Percentiles rank a stretch among this genome's conserved stretches.
Conservation (phyloP, 352 stramenopile species). For the Phytophthora brassicae region DNA sequence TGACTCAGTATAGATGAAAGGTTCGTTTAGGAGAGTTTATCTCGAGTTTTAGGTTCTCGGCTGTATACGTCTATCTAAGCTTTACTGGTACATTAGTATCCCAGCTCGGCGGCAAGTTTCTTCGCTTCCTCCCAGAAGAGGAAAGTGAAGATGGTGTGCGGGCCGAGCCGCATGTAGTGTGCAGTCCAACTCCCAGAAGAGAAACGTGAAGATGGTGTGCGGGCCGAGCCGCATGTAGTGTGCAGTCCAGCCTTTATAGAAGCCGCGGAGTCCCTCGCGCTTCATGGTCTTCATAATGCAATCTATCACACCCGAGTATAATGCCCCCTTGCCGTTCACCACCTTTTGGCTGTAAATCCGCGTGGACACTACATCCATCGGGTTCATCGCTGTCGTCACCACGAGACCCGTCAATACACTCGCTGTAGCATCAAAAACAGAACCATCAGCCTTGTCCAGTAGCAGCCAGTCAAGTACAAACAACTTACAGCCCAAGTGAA, state of each 20-base stretch:
- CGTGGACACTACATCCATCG: constrained; percentile 87
- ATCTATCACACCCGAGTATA: constrained; percentile 78
- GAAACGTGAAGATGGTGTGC: constrained; percentile 88
- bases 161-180: constrained; percentile 86
- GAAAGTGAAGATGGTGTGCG: constrained; percentile 87
- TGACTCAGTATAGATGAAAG: constrained; percentile 26
- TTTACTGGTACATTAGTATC: constrained; percentile 44
- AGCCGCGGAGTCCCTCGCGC: constrained; percentile 72
- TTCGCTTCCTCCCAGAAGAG: constrained; percentile 88
- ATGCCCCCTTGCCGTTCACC: constrained; percentile 79
- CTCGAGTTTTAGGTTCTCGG: constrained; percentile 1
- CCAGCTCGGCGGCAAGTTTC: constrained; percentile 57
- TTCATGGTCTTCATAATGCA: constrained; percentile 82
- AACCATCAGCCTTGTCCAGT: background rate
- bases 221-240: constrained; percentile 87
- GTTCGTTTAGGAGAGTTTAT: constrained; percentile 9
- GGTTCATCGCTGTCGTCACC: constrained; percentile 87
- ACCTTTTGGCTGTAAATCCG: constrained; percentile 88
- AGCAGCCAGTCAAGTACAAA: background rate
- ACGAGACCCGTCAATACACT: constrained; percentile 80
- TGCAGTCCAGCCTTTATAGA: constrained; percentile 88
- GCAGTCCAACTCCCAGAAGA: constrained; percentile 82
- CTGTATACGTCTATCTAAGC: constrained; percentile 25
- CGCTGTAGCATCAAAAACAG: constrained; percentile 35
- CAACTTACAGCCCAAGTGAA: constrained; percentile 77